phyloP scores from a whole-genome alignment of 2,329 filamentous ascomycete genomes.

The Clonostachys sp. region DNA sequence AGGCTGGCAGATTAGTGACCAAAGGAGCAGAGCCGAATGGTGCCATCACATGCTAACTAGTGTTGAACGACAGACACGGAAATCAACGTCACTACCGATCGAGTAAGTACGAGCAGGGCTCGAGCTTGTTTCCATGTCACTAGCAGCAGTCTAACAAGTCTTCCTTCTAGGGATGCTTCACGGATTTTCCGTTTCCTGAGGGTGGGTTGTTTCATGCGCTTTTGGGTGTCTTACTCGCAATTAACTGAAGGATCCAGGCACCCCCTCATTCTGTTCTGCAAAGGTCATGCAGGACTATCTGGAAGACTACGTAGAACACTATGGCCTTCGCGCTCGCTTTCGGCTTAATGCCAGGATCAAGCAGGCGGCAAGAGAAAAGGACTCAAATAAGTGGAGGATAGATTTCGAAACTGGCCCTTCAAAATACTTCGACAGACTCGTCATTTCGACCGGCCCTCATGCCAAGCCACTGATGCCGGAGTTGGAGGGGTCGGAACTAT shows the following conservation, averaged over 20 bases:
- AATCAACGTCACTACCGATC: conserved; percentile 18
- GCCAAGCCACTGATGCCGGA: conserved; percentile 24
- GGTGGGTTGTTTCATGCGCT: conserved; percentile 5
- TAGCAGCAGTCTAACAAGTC: too few species aligned
- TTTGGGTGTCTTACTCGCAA: not conserved
- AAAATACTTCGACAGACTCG: conserved; percentile 27
- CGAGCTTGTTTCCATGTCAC: too few species aligned
- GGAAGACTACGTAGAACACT: conserved; percentile 23
- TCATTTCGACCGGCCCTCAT: conserved; percentile 26
- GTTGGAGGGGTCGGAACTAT: conserved; percentile 16
- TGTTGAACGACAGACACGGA: conserved; percentile 4
- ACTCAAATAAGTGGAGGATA: conserved; percentile 16
- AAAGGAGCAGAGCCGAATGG: not conserved
- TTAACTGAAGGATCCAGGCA: not conserved
- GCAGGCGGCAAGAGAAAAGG: conserved; percentile 1
- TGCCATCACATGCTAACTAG: conserved; percentile 1
- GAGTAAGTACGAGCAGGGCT: not conserved
- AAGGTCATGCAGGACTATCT: conserved; percentile 21
- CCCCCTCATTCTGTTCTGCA: conserved; percentile 9
- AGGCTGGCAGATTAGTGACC: not conserved
- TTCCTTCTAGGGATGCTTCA: conserved; percentile 21
- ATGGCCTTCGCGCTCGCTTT: conserved; percentile 14
- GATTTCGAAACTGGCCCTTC: conserved; percentile 12
- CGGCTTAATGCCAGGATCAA: conserved; percentile 15
- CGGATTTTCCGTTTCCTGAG: conserved; percentile 24